A percentile compares a stretch with the other conserved stretches of the same genome.
These are phyloP conservation scores for Xylaria polymorpha DNA, from an alignment of 2,329 filamentous ascomycete genomes.

Conservation along the genomic window DNA sequence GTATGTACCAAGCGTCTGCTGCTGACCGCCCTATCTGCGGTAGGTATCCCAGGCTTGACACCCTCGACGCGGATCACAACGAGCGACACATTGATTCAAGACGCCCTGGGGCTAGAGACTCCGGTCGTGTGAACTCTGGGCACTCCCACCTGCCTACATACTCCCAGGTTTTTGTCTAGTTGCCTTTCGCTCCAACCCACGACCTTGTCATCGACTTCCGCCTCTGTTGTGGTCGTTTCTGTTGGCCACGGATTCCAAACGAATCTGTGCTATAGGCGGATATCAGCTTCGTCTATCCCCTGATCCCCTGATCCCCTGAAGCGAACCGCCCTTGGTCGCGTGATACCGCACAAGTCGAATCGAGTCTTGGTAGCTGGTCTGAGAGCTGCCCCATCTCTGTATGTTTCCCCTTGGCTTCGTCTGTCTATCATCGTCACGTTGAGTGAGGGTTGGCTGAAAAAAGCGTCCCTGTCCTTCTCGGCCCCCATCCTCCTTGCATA, in stretches of 20 bases:
- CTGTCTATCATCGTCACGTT: conserved; percentile 3
- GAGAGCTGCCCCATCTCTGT: conserved; percentile 20
- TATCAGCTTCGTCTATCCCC: neutral
- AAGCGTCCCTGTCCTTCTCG: neutral
- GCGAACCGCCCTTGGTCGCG: conserved; percentile 13
- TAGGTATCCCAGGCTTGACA: conserved; percentile 1
- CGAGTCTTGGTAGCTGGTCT: conserved; percentile 16
- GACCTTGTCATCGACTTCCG: conserved; percentile 17
- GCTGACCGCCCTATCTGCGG: conserved; percentile 33
- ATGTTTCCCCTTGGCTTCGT: conserved; percentile 10
- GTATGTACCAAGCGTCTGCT: conserved; percentile 22
- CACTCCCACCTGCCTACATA: conserved; percentile 18
- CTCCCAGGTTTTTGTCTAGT: conserved; percentile 15
- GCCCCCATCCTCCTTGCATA: conserved; percentile 29
- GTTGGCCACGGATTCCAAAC: conserved; percentile 13
- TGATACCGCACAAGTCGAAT: conserved; percentile 15
- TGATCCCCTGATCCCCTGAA: neutral
- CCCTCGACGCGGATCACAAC: conserved; percentile 17
- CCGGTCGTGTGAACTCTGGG: conserved; percentile 4
- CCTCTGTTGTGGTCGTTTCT: conserved; percentile 6
- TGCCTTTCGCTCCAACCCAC: conserved; percentile 13
- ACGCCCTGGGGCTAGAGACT: conserved; percentile 13
- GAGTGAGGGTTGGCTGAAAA: conserved; percentile 5
- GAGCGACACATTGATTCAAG: conserved; percentile 12
- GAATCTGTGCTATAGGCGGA: conserved; percentile 16